phyloP scores from a whole-genome alignment of 2,329 filamentous ascomycete genomes.

The Cryphonectria radicalis region DNA sequence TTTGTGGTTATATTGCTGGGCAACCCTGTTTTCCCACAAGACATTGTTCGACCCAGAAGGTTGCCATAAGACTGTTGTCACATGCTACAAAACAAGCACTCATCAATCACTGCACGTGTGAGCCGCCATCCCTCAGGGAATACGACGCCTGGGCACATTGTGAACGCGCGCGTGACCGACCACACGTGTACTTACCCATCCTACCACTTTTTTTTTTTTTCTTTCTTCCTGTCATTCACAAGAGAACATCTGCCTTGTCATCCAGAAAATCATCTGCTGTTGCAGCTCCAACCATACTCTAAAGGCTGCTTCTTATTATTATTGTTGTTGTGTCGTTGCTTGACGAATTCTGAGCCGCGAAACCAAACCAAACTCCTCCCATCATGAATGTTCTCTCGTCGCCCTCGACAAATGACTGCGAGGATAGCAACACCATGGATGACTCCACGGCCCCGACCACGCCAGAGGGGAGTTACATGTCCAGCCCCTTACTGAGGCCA shows the following conservation, averaged over 20 bases:
- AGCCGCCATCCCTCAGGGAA: conserved; percentile 3
- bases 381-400: conserved; percentile 32
- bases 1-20: not conserved
- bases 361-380: not conserved
- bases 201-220: not conserved
- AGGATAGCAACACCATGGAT: conserved; percentile 38
- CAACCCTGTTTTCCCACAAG: not conserved
- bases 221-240: not conserved
- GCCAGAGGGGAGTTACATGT: conserved; percentile 47
- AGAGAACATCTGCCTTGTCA: not conserved
- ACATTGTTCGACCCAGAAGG: not conserved
- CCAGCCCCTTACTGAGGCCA: conserved; percentile 46
- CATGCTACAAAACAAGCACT: not conserved
- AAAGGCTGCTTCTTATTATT: not conserved
- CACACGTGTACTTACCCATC: not conserved
- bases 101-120: not conserved
- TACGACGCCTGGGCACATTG: conserved; percentile 2
- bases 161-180: not conserved
- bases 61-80: not conserved
- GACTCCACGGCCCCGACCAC: conserved; percentile 51
- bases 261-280: not conserved
- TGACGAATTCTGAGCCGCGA: not conserved
- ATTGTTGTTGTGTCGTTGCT: not conserved
- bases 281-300: not conserved
- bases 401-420: conserved; percentile 35